Conservation (phyloP, 306 rosid species). For the Trifolium subterraneum region DNA sequence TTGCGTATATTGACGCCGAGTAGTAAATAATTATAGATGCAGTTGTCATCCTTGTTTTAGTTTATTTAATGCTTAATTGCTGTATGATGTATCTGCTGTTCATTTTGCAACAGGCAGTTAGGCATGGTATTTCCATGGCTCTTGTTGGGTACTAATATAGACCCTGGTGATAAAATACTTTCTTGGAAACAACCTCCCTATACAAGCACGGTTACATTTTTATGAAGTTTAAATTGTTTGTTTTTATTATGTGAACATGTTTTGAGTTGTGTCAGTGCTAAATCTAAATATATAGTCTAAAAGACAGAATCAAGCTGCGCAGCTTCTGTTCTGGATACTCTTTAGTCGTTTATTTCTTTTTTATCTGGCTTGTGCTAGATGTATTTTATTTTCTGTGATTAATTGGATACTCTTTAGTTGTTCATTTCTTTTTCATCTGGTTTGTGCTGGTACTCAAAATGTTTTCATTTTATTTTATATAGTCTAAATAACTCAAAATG, state of each 20-base stretch:
- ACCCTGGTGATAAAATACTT: not conserved
- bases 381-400: constrained; percentile 28
- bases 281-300: too few relatives aligned
- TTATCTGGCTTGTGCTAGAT: constrained; percentile 16
- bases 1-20: not conserved
- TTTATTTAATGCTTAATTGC: constrained; percentile 18
- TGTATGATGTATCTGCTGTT: constrained; percentile 29
- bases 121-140: constrained; percentile 37
- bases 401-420: not conserved
- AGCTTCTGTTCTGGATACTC: too few relatives aligned
- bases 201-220: too few relatives aligned
- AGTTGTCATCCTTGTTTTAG: constrained; percentile 29
- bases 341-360: too few relatives aligned
- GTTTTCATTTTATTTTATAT: constrained; percentile 19
- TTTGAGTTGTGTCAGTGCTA: too few relatives aligned
- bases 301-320: too few relatives aligned
- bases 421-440: too few relatives aligned
- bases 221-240: too few relatives aligned
- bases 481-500: not conserved
- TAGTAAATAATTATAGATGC: constrained; percentile 19
- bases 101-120: constrained; percentile 28
- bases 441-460: not conserved
- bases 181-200: too few relatives aligned
- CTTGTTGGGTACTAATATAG: constrained; percentile 31
- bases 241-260: too few relatives aligned